A percentile compares a stretch with the other conserved stretches of the same genome.
These are phyloP conservation scores for Phialophora expanda DNA, from an alignment of 2,329 filamentous ascomycete species.

Conservation along the genomic window DNA sequence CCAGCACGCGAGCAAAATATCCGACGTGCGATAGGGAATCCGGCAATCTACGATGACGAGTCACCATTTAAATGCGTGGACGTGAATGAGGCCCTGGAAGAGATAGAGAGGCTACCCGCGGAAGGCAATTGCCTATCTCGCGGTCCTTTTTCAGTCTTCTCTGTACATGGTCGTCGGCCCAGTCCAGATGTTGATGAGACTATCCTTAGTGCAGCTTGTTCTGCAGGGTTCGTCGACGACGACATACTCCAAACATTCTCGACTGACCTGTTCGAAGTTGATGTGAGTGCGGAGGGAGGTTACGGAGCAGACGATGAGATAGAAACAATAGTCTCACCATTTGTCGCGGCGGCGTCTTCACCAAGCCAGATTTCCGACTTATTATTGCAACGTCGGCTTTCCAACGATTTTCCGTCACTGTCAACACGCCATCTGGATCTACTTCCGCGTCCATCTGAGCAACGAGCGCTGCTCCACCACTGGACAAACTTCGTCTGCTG, in stretches of 20 bases:
- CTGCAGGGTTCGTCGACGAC: not conserved
- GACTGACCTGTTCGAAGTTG: not conserved
- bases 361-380: not conserved
- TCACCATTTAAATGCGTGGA: conserved; percentile 29
- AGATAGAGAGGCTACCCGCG: conserved; percentile 24
- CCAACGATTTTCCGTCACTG: not conserved
- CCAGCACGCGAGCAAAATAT: conserved; percentile 36
- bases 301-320: conserved; percentile 15
- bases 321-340: conserved; percentile 26
- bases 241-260: not conserved
- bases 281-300: not conserved
- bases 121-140: conserved; percentile 11
- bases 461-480: conserved; percentile 42
- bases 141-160: conserved; percentile 34
- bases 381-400: not conserved
- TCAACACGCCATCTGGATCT: conserved; percentile 32
- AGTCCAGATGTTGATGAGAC: not conserved
- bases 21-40: conserved; percentile 29
- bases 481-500: conserved; percentile 43
- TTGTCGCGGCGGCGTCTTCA: conserved; percentile 1
- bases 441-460: conserved; percentile 26
- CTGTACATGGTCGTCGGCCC: not conserved
- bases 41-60: conserved; percentile 29
- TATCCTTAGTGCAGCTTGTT: not conserved
- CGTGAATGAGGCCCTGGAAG: conserved; percentile 29